Evolutionary conservation across 331 rosid species (phyloP).

Genomic region (Malus hybrid): DNA sequence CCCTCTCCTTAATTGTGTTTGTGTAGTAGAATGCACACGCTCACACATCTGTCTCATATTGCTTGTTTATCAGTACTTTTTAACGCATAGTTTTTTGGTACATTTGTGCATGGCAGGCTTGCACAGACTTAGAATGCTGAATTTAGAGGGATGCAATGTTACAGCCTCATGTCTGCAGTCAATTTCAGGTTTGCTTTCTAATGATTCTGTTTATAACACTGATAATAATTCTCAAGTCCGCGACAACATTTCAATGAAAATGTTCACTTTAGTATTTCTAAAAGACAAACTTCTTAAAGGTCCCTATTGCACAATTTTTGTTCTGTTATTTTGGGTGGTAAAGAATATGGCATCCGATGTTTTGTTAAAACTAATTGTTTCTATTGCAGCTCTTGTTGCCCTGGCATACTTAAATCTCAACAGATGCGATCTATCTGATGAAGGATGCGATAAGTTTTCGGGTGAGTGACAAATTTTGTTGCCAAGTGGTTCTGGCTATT

Average conservation of each 20-base stretch:
- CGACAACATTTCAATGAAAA: not conserved
- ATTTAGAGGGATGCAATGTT: constrained; percentile 59
- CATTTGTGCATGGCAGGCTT: constrained; percentile 40
- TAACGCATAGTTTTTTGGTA: not conserved
- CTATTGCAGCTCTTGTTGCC: constrained; percentile 38
- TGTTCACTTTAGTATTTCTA: not conserved
- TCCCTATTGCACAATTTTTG: not conserved
- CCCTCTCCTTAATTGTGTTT: not conserved
- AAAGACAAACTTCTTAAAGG: not conserved
- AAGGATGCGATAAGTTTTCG: constrained; percentile 51
- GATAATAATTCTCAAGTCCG: not conserved
- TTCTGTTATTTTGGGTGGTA: not conserved
- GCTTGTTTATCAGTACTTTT: constrained; percentile 3
- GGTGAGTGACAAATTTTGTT: constrained; percentile 29
- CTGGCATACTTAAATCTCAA: constrained; percentile 54
- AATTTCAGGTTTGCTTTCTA: constrained; percentile 38
- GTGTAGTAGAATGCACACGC: not conserved
- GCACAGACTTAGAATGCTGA: constrained; percentile 46
- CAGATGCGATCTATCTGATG: constrained; percentile 48
- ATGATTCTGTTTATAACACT: not conserved
- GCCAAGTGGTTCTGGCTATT: constrained; percentile 9
- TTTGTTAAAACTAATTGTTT: constrained; percentile 4
- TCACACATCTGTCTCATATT: not conserved
- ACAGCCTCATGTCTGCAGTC: constrained; percentile 48
- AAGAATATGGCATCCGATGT: not conserved